Evolutionary conservation across 164 flowering plant genomes (phyloP).

Genomic region (Saururus chinensis): DNA sequence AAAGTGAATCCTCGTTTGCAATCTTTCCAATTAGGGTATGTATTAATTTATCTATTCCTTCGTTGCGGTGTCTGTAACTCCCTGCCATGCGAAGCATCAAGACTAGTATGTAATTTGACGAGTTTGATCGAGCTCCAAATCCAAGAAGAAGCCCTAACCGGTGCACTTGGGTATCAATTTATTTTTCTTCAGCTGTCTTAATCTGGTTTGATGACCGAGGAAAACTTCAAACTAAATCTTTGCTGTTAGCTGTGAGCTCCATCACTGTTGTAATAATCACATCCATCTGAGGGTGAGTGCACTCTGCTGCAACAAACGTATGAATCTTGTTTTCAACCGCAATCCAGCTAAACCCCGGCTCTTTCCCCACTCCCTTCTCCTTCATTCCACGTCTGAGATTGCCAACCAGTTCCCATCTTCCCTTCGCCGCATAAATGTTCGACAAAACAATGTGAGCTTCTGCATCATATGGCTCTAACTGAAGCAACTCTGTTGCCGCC

Average conservation of each 20-base stretch:
- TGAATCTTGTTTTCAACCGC: slow-evolving; percentile 8
- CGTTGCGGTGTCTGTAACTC: no score
- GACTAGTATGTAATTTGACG: no score
- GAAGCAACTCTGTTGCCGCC: slow-evolving; percentile 13
- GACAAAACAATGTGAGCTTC: slow-evolving; percentile 18
- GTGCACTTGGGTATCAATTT: no score
- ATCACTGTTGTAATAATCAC: slow-evolving; percentile 5
- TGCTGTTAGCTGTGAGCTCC: slow-evolving; percentile 10
- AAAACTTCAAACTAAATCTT: background rate
- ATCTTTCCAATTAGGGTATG: no score
- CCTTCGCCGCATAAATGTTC: slow-evolving; percentile 12
- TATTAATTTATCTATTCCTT: no score
- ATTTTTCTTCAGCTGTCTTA: no score
- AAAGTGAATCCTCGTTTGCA: no score
- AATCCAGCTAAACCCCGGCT: slow-evolving; percentile 16
- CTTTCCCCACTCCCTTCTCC: slow-evolving; percentile 11
- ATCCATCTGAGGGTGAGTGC: slow-evolving; percentile 7
- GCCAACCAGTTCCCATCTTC: slow-evolving; percentile 13
- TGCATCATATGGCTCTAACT: slow-evolving; percentile 12
- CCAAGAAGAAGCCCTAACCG: no score
- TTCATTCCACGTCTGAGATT: slow-evolving; percentile 6
- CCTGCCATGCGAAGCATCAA: no score
- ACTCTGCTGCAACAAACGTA: slow-evolving; percentile 9
- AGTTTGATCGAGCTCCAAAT: no score
- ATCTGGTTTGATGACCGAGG: no score